Base-by-base conservation (phyloP, 148 eudicot species). In the Camellia sinensis region DNA sequence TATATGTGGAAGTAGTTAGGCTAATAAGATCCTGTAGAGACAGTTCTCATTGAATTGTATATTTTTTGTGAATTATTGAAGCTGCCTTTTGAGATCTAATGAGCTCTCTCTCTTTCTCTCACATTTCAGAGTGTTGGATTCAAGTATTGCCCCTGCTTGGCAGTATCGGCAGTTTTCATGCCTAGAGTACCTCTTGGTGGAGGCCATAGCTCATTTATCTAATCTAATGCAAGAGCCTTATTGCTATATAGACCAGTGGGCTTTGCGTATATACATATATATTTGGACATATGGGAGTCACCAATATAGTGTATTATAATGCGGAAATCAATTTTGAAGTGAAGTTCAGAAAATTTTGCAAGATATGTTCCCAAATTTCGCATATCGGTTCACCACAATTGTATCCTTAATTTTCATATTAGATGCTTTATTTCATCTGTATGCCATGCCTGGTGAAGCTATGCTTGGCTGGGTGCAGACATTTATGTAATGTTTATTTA, bases 101-200 rank as follows among this genome's bases (percentile, higher is more conserved):
- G 19, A 52, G 43, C 71, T 63, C 3, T 5, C 59, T 40, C 64
- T 65, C 14, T 44, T 54, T 60, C 71, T 45, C 74, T 65, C 45
- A 75, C 80, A 54, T 78, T 75, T 64, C 87, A 95, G 98, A 84
- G 91, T 81, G 74, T 93, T 59, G 86, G 89, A 56, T 93, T 95
- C 84, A 85, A 72, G 41, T 82, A 81, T 57, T 92, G 93, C 83
- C 91, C 97, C 18, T 86, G 86, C 81, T 84, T 93, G 90, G 73
- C 43, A 78, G 92, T 80, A 67, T 89, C 92, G 67, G 89, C 90
- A 52, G 81, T 21, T 65, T 95, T 92, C 79, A 89, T 75, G 86
- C 98, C 98, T 59, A 87, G 92, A 82, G 87, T 92, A 74, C 98
- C 98, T 66, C 91, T 93, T 66, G 94, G 91, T 80, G 97, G 95